phyloP scores from a whole-genome alignment of 768 basidiomycete genomes.

The Guyanaporus albipodus region DNA sequence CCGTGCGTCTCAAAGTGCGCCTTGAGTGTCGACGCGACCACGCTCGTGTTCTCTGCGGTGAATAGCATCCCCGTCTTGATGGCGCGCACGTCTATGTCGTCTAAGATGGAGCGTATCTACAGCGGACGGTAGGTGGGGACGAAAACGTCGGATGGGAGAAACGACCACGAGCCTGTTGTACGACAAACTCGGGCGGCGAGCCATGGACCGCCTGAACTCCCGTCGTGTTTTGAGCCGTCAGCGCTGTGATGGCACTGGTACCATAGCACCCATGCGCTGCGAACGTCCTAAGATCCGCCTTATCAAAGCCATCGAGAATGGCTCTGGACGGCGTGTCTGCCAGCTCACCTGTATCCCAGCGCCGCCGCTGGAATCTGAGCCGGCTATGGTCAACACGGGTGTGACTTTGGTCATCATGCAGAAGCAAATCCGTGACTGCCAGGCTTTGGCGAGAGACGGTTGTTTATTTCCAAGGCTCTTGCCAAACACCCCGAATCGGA shows the following conservation, averaged over 20 bases:
- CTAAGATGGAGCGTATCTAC: constrained; percentile 60
- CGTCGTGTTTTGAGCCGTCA: constrained; percentile 86
- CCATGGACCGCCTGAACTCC: constrained; percentile 77
- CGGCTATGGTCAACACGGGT: constrained; percentile 67
- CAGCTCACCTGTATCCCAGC: constrained; percentile 79
- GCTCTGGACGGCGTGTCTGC: background rate
- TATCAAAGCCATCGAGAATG: too few relatives aligned
- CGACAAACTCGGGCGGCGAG: constrained; percentile 65
- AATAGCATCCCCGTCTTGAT: constrained; percentile 93
- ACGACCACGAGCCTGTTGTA: constrained; percentile 55
- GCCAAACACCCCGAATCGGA: constrained; percentile 28
- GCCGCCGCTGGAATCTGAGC: constrained; percentile 80
- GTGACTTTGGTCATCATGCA: constrained; percentile 20
- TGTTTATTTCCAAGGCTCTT: constrained; percentile 27
- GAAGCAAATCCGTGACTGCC: too few relatives aligned
- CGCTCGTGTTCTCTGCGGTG: constrained; percentile 48
- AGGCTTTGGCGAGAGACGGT: too few relatives aligned
- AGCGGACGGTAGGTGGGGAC: background rate
- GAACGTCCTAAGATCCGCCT: constrained; percentile 89
- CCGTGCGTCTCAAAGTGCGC: constrained; percentile 31
- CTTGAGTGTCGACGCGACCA: constrained; percentile 50
- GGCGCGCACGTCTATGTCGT: constrained; percentile 65
- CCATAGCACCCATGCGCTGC: constrained; percentile 78
- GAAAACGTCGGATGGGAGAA: background rate
- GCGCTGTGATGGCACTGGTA: constrained; percentile 74